Conservation (phyloP, 2,329 filamentous ascomycete species). For the Colletotrichum sp. region DNA sequence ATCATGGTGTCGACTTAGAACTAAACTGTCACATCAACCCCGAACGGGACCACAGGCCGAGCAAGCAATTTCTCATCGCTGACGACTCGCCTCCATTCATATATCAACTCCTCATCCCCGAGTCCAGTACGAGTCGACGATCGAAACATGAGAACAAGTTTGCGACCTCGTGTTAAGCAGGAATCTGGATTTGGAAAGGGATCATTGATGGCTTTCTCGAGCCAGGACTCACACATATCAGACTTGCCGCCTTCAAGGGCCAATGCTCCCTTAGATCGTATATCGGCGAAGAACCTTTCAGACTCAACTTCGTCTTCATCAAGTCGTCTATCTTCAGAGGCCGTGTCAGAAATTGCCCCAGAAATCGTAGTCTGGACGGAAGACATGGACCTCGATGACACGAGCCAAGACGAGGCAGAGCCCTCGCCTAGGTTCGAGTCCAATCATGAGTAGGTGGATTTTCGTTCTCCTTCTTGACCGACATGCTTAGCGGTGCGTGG, state of each 20-base stretch:
- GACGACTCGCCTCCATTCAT: slow-evolving; percentile 1
- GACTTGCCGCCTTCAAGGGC: slow-evolving; percentile 21
- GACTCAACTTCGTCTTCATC: slow-evolving; percentile 8
- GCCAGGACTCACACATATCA: slow-evolving; percentile 30
- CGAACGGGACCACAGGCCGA: slow-evolving; percentile 11
- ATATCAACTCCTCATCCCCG: slow-evolving; percentile 5
- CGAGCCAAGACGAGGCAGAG: slow-evolving; percentile 20
- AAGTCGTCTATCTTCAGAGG: slow-evolving; percentile 37
- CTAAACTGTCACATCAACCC: background rate
- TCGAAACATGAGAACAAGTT: slow-evolving; percentile 22
- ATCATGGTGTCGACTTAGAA: slow-evolving; percentile 14
- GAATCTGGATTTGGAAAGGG: slow-evolving; percentile 27
- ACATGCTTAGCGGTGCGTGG: background rate
- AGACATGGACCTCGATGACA: slow-evolving; percentile 37
- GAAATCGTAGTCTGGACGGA: slow-evolving; percentile 53
- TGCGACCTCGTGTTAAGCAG: slow-evolving; percentile 22
- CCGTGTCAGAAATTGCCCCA: slow-evolving; percentile 39
- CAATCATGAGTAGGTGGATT: slow-evolving; percentile 14
- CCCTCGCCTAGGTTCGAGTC: slow-evolving; percentile 5
- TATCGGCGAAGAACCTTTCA: slow-evolving; percentile 33
- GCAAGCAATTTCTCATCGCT: slow-evolving; percentile 10
- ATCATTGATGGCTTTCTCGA: slow-evolving; percentile 23
- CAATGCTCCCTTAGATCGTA: slow-evolving; percentile 29
- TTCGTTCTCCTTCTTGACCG: background rate
- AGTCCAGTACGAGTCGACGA: slow-evolving; percentile 5